Base-by-base conservation (phyloP, 192 early-diverging fungal species). In the Backusella westeae region DNA sequence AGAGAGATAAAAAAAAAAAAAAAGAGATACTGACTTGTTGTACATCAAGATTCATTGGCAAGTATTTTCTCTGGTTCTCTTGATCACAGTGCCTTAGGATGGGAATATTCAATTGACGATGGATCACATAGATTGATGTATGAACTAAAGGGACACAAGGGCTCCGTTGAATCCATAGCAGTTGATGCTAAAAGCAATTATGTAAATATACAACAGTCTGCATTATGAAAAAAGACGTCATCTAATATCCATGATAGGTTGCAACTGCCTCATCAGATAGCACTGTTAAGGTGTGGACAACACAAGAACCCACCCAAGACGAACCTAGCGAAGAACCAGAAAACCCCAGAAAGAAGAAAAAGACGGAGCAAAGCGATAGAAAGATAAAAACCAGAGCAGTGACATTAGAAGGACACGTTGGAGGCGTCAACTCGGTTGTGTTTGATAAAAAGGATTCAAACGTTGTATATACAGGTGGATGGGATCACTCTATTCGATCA, bases 401-500 rank as follows among this genome's bases (percentile, higher is more conserved):
- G 6, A 83, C 80, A 15, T 79, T 88, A 32, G 84, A 85, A 21
- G 96, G 92, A 4, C 97, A 99, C 77, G 84, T 89, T 23, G 96
- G 93, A 2, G 88, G 89, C 39, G 93, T 97, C 7, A 92, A 90
- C 21, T 78, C 90, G 26, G 87, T 96, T 17, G 82, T 80, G 67
- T 98, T 94, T 81, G 89, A 93, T 82, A 78, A 75, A n/a, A 77
- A 80, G 15, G 84, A 89, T 38, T 81, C 85, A 74, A 85, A 89
- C 73, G 86, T 85, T 67, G 77, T 98, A 63, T 98, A 92, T 82
- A 91, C 91, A 71, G 96, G 93, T 78, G 94, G 96, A 74, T 94
- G 92, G 91, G 98, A 99, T 87, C 96, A 99, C 82, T 92, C 95
- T 46, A 87, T 98, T 59, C 87, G 96, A 72, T 83, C 88, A 14